phyloP scores from a whole-genome alignment of 257 asterid species.

The Phtheirospermum japonicum region DNA sequence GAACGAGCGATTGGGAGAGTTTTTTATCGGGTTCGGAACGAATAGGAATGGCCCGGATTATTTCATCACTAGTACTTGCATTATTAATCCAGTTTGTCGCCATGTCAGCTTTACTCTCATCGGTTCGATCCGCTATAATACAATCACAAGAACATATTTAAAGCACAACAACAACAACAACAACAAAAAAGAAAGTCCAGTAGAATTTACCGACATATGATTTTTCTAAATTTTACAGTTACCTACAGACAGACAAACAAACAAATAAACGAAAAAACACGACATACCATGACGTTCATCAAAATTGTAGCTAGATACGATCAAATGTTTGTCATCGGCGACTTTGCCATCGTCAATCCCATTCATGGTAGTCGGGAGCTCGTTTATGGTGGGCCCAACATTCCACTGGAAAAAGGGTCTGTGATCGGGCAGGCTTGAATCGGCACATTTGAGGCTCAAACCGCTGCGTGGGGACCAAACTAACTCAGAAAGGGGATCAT shows the following conservation, averaged over 20 bases:
- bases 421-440: constrained; percentile 30
- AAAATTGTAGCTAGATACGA: too few relatives aligned
- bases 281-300: too few relatives aligned
- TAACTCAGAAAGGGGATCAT: constrained; percentile 63
- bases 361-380: too few relatives aligned
- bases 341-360: constrained; percentile 27
- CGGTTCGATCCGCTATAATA: too few relatives aligned
- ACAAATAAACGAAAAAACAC: too few relatives aligned
- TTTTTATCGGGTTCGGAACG: constrained; percentile 28
- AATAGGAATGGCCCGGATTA: constrained; percentile 21
- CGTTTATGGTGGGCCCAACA: constrained; percentile 31
- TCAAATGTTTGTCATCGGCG: constrained; percentile 8
- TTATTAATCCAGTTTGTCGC: neutral
- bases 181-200: too few relatives aligned
- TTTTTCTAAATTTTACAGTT: too few relatives aligned
- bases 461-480: constrained; percentile 74
- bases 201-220: too few relatives aligned
- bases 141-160: too few relatives aligned
- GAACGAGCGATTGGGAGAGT: constrained; percentile 21
- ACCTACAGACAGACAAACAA: too few relatives aligned
- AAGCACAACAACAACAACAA: too few relatives aligned
- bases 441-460: constrained; percentile 54
- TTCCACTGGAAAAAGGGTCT: constrained; percentile 42
- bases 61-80: constrained; percentile 13
- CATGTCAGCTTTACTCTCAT: too few relatives aligned